phyloP scores from a whole-genome alignment of 2,329 filamentous ascomycete species.

The Neurospora crassa region DNA sequence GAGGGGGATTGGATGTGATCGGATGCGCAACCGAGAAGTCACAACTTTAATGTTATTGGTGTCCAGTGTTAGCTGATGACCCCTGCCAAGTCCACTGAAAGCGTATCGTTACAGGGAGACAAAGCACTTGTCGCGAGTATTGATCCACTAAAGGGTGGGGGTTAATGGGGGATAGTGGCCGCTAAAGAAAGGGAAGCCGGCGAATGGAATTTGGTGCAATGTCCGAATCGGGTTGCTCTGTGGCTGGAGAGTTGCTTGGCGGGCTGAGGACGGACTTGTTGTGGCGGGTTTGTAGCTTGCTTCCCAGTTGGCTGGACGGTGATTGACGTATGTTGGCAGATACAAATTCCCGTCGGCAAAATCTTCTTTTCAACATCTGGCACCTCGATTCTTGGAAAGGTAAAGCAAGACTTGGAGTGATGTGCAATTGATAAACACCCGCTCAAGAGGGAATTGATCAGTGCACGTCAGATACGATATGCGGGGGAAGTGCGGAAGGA shows the following conservation, averaged over 20 bases:
- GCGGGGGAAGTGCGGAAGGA: background rate
- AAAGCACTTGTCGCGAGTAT: background rate
- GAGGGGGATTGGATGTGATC: background rate
- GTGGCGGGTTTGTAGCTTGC: too few relatives aligned
- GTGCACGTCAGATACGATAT: background rate
- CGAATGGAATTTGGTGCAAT: background rate
- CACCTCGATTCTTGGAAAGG: too few relatives aligned
- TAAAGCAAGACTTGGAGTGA: too few relatives aligned
- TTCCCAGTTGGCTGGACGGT: too few relatives aligned
- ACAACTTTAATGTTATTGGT: background rate
- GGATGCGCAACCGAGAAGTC: too few relatives aligned
- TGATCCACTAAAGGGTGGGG: background rate
- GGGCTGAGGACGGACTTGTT: background rate
- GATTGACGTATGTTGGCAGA: too few relatives aligned
- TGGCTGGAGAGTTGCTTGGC: background rate
- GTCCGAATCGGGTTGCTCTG: background rate
- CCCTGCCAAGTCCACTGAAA: background rate
- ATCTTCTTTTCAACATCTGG: too few relatives aligned
- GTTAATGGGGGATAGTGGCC: background rate
- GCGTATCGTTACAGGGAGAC: background rate
- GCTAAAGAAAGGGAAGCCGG: background rate
- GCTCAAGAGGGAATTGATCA: background rate
- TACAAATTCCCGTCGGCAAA: too few relatives aligned
- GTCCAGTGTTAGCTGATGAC: background rate
- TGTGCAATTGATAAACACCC: too few relatives aligned